Evolutionary conservation across 2,329 filamentous ascomycete species (phyloP), one percentile per base, ranked within the genome.

Genomic region (Bipolaris cookei): DNA sequence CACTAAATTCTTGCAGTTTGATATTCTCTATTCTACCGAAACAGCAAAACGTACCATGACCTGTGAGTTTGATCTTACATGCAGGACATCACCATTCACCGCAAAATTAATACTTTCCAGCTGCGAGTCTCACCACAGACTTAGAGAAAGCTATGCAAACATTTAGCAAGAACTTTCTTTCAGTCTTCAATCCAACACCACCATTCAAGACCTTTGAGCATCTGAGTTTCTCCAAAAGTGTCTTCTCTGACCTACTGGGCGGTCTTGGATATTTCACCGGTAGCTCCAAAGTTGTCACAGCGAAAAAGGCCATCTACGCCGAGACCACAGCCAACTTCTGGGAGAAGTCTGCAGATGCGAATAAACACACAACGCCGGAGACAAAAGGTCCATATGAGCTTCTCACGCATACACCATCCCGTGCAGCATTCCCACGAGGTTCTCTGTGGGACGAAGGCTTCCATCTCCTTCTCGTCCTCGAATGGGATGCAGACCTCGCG

Each of bases 401-500:
- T 4, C 96, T 93, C 72, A 94, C 92, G 6, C 90, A 89, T 66
- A 88, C 97, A 49, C 94, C 94, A 0, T 97, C 93, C 7, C 84
- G 95, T 6, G 90, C 94, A 0, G 96, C 96, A 79, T 98, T 98
- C 78, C 94, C 95, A 3, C 85, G 95, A 60, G 94, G 94, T 0
- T 98, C 98, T 74, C 82, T 98, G 3, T 98, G 95, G 94, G 95
- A 98, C 69, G 94, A 98, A 76, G 94, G 94, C 0, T 98, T 97
- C 78, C 94, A 98, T 72, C 82, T 98, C 20, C 81, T 97, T 50
- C 91, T 91, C 2, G 88, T 98, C 51, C 83, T 91, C 10, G 93
- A 98, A 61, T 98, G 92, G 90, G 94, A 98, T 74, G 85, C 92
- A 42, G 92, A 97, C 72, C 82, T 98, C 49, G 88, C 91, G 1